Percentiles rank a stretch among this genome's conserved stretches.
phyloP scores from a whole-genome alignment of 2,329 filamentous ascomycete genomes.

The Fusarium burgessii region DNA sequence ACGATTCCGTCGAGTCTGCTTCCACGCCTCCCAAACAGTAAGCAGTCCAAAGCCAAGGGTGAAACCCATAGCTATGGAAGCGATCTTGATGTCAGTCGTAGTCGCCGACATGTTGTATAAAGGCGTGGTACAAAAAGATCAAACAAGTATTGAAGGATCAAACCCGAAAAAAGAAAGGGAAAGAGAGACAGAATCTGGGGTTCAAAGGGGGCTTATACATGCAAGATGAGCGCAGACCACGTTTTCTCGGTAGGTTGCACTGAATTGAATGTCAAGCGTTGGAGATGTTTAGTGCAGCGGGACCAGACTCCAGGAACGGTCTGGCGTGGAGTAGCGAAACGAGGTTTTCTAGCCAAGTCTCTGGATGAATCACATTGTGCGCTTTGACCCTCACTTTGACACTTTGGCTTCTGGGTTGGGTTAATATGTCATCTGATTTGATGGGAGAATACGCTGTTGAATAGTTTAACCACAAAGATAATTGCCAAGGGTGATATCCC shows the following conservation, averaged over 20 bases:
- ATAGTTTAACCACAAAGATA: background rate
- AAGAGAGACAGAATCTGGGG: conserved; percentile 4
- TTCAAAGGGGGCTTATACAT: conserved; percentile 4
- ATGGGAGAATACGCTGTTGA: background rate
- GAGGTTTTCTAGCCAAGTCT: background rate
- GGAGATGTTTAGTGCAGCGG: background rate
- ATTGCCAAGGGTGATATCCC: background rate
- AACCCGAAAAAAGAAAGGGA: background rate
- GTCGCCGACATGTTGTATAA: conserved; percentile 7
- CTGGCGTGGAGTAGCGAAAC: conserved; percentile 4
- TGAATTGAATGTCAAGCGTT: background rate
- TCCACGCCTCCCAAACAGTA: conserved; percentile 55
- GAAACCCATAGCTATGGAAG: conserved; percentile 50
- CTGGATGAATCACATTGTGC: background rate
- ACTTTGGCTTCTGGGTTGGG: too few relatives aligned
- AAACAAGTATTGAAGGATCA: background rate
- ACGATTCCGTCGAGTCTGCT: conserved; percentile 55
- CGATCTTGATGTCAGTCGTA: conserved; percentile 46
- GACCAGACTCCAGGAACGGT: background rate
- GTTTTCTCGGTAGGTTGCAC: background rate
- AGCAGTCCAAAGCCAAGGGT: conserved; percentile 58
- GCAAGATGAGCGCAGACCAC: background rate
- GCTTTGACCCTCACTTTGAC: conserved; percentile 1
- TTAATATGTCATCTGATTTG: background rate
- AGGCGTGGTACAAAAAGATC: background rate